Evolutionary conservation across 2,329 filamentous ascomycete genomes (phyloP), one percentile per base, ranked within the genome.

Genomic region (Podosphaera aphanis): DNA sequence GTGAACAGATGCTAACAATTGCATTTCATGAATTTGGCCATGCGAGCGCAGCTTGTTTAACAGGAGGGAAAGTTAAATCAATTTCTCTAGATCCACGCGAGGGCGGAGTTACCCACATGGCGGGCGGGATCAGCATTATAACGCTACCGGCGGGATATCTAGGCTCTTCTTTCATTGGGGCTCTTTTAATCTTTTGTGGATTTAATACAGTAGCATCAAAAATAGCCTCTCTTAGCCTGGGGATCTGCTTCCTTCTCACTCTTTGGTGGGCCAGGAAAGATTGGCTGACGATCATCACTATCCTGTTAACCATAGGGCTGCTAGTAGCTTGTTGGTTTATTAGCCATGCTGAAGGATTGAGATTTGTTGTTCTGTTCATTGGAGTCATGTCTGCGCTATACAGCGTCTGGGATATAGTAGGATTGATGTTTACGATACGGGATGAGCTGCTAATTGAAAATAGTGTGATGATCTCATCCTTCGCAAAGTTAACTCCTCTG

Each of bases 131-230:
- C 52, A 71, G 68, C 50, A 76, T 76, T 49, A 60, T 88, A 48
- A 85, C 80, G 0, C 65, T 86, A 0, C 81, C 82, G 0, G 80
- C 82, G 0, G 82, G 82, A 18, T 88, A 86, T 59, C 64, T 88
- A 5, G 82, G 82, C 10, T 83, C 77, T 0, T 80, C 74, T 8
- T 64, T 88, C 44, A 82, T 88, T 56, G 82, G 82, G 20, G 80
- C 79, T 3, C 63, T 86, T 46, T 67, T 86, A 49, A 84, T 77
- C 43, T 84, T 86, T 55, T 82, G 78, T 58, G 81, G 81, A 19
- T 86, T 86, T 61, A 70, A 86, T 61, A 84, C 85, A 50, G 79
- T 83, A 45, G 81, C 81, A 2, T 79, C 74, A 64, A 86, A 86
- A 60, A 61, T 86, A n/a, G 79, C 79, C 16, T 83, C 77, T 55